A percentile compares a stretch with the other conserved stretches of the same genome.
These are phyloP conservation scores for Ephemerocybe angulata DNA, from an alignment of 768 basidiomycete species.

Conservation along the genomic window DNA sequence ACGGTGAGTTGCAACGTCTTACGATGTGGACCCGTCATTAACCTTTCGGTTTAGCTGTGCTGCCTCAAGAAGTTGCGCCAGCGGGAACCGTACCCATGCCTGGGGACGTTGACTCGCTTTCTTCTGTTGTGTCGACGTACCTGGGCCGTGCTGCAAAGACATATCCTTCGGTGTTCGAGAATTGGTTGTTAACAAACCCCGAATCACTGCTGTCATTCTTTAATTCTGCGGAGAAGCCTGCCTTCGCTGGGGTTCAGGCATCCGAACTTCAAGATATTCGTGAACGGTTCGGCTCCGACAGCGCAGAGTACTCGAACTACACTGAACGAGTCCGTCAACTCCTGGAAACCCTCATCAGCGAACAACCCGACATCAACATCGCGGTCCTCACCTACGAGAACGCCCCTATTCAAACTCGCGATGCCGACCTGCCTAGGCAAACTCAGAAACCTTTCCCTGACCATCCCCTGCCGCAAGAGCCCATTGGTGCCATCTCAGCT, in stretches of 20 bases:
- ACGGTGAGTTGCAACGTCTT: conserved; percentile 39
- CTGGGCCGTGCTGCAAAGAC: conserved; percentile 53
- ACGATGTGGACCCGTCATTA: background rate
- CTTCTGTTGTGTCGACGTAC: conserved; percentile 55
- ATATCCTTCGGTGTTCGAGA: conserved; percentile 50
- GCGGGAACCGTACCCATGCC: conserved; percentile 42
- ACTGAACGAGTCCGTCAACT: conserved; percentile 43
- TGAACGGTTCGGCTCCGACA: conserved; percentile 41
- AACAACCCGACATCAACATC: conserved; percentile 35
- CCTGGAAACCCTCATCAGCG: conserved; percentile 40
- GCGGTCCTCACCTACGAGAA: conserved; percentile 50
- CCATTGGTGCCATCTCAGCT: conserved; percentile 55
- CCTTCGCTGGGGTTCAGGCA: conserved; percentile 65
- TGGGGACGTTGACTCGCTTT: conserved; percentile 36
- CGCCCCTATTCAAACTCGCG: conserved; percentile 31
- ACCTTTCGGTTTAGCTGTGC: conserved; percentile 40
- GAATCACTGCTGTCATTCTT: conserved; percentile 50
- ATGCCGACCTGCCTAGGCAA: conserved; percentile 32
- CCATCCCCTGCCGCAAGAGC: conserved; percentile 43
- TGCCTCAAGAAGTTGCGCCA: conserved; percentile 49
- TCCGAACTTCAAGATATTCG: conserved; percentile 48
- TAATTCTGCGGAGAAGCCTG: conserved; percentile 42
- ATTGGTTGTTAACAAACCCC: conserved; percentile 26
- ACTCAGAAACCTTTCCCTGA: conserved; percentile 46
- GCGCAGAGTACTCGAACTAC: conserved; percentile 53